Evolutionary conservation across 192 early-diverging fungal genomes (phyloP).

Genomic region (Haplosporangium gracile): DNA sequence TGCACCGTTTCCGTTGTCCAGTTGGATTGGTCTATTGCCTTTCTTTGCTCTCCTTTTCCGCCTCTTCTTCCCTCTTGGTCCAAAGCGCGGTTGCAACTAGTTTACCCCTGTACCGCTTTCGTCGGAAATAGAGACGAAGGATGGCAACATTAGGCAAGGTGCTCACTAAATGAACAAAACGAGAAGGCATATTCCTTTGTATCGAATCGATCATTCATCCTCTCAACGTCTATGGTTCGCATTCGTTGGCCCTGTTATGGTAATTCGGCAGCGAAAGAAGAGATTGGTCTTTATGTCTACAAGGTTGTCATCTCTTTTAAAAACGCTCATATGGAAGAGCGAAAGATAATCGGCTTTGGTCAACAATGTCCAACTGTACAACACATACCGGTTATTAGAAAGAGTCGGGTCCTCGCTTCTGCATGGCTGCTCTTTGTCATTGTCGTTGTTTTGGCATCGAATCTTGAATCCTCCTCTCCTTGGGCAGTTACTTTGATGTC

Average conservation of each 20-base stretch:
- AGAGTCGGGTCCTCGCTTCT: not conserved
- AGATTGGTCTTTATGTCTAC: not conserved
- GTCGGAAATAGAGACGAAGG: not conserved
- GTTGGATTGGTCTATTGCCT: not conserved
- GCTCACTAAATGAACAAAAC: not conserved
- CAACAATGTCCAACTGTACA: not conserved
- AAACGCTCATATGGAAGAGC: no score
- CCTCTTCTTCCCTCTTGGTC: no score
- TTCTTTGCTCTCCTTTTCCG: not conserved
- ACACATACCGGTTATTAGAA: not conserved
- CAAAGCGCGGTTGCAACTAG: not conserved
- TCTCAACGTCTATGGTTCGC: not conserved
- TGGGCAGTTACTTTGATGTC: not conserved
- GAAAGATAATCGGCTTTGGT: not conserved
- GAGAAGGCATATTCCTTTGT: no score
- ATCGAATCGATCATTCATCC: not conserved
- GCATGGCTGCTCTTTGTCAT: not conserved
- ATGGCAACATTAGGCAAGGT: not conserved
- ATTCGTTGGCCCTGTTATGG: not conserved
- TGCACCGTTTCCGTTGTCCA: constrained; percentile 2
- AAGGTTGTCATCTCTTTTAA: not conserved
- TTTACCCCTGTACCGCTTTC: not conserved
- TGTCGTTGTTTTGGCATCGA: not conserved
- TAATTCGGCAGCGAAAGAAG: not conserved
- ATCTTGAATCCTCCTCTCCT: not conserved